phyloP scores from a whole-genome alignment of 2,329 filamentous ascomycete species.

The Arthrocladium fulminans region DNA sequence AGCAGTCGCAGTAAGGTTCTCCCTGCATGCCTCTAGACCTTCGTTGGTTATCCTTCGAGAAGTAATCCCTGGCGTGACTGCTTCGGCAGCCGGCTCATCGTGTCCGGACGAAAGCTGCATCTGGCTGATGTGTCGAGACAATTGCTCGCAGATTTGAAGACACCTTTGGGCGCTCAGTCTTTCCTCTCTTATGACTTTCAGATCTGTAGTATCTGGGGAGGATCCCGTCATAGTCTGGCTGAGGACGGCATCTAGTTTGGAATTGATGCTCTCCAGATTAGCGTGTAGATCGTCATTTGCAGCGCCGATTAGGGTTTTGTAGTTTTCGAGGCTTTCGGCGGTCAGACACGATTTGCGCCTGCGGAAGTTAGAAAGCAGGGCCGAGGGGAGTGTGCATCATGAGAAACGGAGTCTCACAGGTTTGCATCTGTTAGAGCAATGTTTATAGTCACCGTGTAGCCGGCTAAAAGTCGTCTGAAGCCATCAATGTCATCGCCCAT shows the following conservation, averaged over 20 bases:
- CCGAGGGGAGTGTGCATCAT: neutral
- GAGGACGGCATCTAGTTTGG: slow-evolving; percentile 23
- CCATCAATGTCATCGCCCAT: slow-evolving; percentile 38
- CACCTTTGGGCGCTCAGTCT: slow-evolving; percentile 26
- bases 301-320: slow-evolving; percentile 24
- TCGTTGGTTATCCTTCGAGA: slow-evolving; percentile 27
- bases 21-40: slow-evolving; percentile 31
- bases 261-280: slow-evolving; percentile 25
- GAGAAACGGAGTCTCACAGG: slow-evolving; percentile 27
- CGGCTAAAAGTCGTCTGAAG: slow-evolving; percentile 33
- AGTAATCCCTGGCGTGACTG: slow-evolving; percentile 12
- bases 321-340: slow-evolving; percentile 23
- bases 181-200: slow-evolving; percentile 25
- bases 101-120: slow-evolving; percentile 20
- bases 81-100: neutral
- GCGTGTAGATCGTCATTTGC: slow-evolving; percentile 24
- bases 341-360: slow-evolving; percentile 30
- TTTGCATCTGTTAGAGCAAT: slow-evolving; percentile 35
- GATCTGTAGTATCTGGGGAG: slow-evolving; percentile 20
- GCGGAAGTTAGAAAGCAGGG: slow-evolving; percentile 13
- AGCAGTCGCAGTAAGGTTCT: slow-evolving; percentile 24
- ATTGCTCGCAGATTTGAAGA: slow-evolving; percentile 26
- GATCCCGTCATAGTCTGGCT: slow-evolving; percentile 9
- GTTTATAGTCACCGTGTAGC: slow-evolving; percentile 36
- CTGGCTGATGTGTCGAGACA: slow-evolving; percentile 26